Base-by-base conservation (phyloP, 1,139 yeast genomes). In the Blastobotrys malaysiensis region DNA sequence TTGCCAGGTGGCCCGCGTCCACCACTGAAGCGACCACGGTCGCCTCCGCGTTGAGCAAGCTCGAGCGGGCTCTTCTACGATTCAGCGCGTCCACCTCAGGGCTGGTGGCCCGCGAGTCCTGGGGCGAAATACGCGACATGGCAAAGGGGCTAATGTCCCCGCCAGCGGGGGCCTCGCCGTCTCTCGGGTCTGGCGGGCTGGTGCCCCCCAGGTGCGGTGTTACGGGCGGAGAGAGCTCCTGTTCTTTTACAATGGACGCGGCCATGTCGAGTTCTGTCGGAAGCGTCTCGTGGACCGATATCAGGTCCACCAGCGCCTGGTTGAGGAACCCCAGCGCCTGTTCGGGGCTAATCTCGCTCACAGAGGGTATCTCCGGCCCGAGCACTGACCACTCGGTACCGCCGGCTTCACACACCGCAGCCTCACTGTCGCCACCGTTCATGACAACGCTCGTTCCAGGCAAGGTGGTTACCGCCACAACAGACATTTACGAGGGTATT, bases 281-380 rank as follows among this genome's bases (percentile, higher is more conserved):
- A 13, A 54, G 22, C 5, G 52, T 52, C 22, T 57, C 61, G 39
- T 61, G 63, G n/a, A 61, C 50, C 21, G 46, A 47, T 19, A 61
- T 55, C 26, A 61, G 51, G 45, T 57, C 54, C 49, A 47, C 57
- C 39, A 63, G 53, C 43, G 63, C 54, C 52, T 63, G 64, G 48
- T 59, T 58, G 26, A 64, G 52, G 50, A 57, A 63, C 22, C 55
- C 60, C 50, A 63, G 51, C 13, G 67, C 66, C 49, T 62, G 58
- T 11, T 61, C 59, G 7, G 65, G 54, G 3, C 58, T 46, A 22
- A 64, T 56, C 7, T 57, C 46, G 27, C 48, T 46, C 13, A 63
- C 48, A 18, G 56, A 59, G 1, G 66, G 66, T 39, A 61, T 45
- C 31, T 26, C 31, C 31, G 31, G 11, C 31, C 31, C 31, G 31